A percentile compares a stretch with the other conserved stretches of the same genome.
These are phyloP conservation scores for Cystofilobasidium bisporidii DNA, from an alignment of 768 basidiomycete species.

Conservation along the genomic window DNA sequence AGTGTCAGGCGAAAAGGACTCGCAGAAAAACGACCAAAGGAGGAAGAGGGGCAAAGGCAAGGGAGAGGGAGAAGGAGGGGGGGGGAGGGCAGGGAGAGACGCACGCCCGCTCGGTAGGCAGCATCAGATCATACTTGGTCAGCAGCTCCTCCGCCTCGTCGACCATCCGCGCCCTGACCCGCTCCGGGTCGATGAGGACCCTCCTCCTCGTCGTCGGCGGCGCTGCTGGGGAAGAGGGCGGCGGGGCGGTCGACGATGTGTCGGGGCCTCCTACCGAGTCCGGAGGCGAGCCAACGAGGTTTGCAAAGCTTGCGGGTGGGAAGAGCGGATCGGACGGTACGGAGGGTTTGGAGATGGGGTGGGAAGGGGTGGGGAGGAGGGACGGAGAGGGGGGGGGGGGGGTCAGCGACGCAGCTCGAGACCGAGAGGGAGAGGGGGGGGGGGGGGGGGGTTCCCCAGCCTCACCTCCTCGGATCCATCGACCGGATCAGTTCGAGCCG, in stretches of 20 bases:
- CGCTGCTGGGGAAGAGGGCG: background rate
- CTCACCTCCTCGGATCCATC: conserved; percentile 24
- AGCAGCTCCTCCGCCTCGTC: conserved; percentile 25
- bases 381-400: background rate
- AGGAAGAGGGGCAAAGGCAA: background rate
- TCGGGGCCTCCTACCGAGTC: no score
- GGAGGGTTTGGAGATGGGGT: no score
- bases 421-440: background rate
- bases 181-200: conserved; percentile 20
- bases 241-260: background rate
- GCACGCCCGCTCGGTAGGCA: conserved; percentile 12
- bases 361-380: background rate
- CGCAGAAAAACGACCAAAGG: no score
- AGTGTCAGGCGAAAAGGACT: no score
- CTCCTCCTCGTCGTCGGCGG: no score
- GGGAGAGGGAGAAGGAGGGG: background rate
- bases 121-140: conserved; percentile 22
- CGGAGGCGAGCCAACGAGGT: conserved; percentile 6
- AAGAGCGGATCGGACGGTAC: no score
- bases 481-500: conserved; percentile 19
- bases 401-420: no score
- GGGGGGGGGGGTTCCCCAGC: no score
- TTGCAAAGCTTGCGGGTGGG: conserved; percentile 10
- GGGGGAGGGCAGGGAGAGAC: background rate
- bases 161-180: conserved; percentile 12